Evolutionary conservation across 2,329 filamentous ascomycete genomes (phyloP), one percentile per base, ranked within the genome.

Genomic region (Leptographium radiaticola): DNA sequence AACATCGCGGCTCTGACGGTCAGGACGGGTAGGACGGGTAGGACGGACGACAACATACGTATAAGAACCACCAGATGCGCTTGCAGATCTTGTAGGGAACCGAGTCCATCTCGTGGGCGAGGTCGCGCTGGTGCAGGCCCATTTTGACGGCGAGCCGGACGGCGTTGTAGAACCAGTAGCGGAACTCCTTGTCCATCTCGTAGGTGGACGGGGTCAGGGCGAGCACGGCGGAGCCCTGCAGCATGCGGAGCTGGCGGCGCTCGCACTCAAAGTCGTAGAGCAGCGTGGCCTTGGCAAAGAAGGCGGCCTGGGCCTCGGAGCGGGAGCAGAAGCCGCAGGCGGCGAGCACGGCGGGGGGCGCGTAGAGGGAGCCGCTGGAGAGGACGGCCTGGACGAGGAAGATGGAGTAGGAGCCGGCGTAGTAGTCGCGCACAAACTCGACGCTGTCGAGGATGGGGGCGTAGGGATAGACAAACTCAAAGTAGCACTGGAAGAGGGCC

Each of bases 141-240:
- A 54, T 47, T 12, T 54, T 54, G 11, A 46, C 20, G 13, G 53
- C 53, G 11, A 54, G 43, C 1, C 53, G 53, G 25, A 54, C 34
- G 16, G 53, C 42, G 20, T 54, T 54, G 16, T 16, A 13, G n/a
- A 54, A 51, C 53, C 53, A 54, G 18, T 51, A 54, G 15, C 49
- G 42, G 31, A 54, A 54, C 20, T 51, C 53, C 42, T 48, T 47
- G 48, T 54, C 53, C 6, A 7, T 39, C 4, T 25, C 18, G 18
- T 40, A 25, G 12, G 20, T 13, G 8, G 11, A 30, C 7, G 34
- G 15, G 1, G 36, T 42, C 2, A 25, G 16, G 15, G 15, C 16
- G 10, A 54, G 38, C 12, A 54, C 34, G 2, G 34, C 10, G 5
- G 53, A 54, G 6, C 53, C 53, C 43, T 54, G 53, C 15, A 54